A percentile compares a stretch with the other conserved stretches of the same genome.
Conservation (phyloP, 495 filamentous ascomycete species). For the Astrocystis sublimbata region DNA sequence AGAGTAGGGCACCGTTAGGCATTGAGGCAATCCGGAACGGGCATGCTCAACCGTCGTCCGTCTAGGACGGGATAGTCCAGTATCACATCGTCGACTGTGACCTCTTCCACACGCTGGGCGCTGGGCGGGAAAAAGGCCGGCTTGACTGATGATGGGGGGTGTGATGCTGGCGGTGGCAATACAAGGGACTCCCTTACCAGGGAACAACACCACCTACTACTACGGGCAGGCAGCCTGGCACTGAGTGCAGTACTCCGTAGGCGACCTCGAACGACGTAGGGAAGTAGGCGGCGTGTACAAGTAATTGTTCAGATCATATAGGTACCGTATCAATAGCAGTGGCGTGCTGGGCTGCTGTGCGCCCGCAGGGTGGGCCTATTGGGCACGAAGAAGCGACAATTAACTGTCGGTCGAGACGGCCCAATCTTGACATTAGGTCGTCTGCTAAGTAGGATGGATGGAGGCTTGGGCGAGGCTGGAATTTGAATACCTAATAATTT, state of each 20-base stretch:
- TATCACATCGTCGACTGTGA: conserved; percentile 34
- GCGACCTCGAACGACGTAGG: no score
- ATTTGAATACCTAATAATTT: conserved; percentile 1
- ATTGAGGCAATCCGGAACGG: conserved; percentile 27
- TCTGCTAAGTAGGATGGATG: no score
- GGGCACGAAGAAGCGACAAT: conserved; percentile 32
- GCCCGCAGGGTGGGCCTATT: conserved; percentile 31
- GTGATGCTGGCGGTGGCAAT: conserved; percentile 1
- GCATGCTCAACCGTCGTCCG: conserved; percentile 10
- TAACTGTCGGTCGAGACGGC: conserved; percentile 1
- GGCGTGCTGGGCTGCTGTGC: conserved; percentile 19
- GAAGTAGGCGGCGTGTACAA: no score
- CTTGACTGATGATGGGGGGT: no score
- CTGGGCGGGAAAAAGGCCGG: no score
- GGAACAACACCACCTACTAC: no score
- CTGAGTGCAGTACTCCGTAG: no score
- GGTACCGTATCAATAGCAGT: conserved; percentile 35
- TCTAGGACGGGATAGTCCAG: conserved; percentile 19
- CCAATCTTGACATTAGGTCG: conserved; percentile 10
- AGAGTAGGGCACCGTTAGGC: conserved; percentile 41
- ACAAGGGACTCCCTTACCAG: conserved; percentile 28
- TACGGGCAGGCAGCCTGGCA: no score
- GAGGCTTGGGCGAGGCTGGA: conserved; percentile 11
- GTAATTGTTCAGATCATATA: no score
- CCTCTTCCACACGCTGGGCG: no score